A percentile compares a stretch with the other conserved stretches of the same genome.
Evolutionary conservation across 2,329 filamentous ascomycete species (phyloP).

Genomic region (Trichoderma sp.): DNA sequence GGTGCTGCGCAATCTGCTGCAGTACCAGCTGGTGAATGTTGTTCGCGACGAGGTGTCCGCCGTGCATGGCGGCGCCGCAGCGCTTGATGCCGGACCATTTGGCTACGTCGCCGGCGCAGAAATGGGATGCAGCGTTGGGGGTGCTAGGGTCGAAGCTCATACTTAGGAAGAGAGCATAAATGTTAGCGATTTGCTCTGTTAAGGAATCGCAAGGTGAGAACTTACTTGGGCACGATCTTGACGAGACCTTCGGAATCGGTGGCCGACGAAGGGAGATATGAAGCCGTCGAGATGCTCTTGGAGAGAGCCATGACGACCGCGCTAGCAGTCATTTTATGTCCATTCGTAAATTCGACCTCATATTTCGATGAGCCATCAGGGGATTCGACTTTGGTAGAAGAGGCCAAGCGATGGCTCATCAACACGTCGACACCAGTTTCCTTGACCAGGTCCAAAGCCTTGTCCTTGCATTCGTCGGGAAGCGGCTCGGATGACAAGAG

Average conservation of each 20-base stretch:
- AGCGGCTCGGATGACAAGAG: constrained; percentile 72
- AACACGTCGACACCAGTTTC: constrained; percentile 65
- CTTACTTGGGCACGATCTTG: constrained; percentile 56
- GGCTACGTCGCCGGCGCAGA: constrained; percentile 67
- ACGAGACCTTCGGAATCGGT: constrained; percentile 66
- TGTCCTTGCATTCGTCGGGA: constrained; percentile 65
- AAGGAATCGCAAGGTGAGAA: no score
- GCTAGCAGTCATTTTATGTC: constrained; percentile 57
- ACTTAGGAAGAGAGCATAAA: constrained; percentile 31
- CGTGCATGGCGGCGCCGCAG: constrained; percentile 71
- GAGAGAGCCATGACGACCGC: constrained; percentile 69
- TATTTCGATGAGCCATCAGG: constrained; percentile 41
- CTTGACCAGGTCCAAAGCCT: constrained; percentile 54
- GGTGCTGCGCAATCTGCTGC: constrained; percentile 36
- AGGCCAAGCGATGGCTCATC: constrained; percentile 56
- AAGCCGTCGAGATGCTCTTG: constrained; percentile 58
- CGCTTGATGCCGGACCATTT: constrained; percentile 78
- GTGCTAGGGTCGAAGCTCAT: constrained; percentile 53
- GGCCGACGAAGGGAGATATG: constrained; percentile 56
- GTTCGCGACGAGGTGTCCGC: constrained; percentile 62
- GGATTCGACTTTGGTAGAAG: constrained; percentile 44
- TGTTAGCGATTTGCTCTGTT: background rate
- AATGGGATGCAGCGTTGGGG: constrained; percentile 60
- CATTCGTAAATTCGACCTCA: constrained; percentile 58
- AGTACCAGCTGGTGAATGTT: constrained; percentile 67